Base-by-base conservation (phyloP, 2,329 filamentous ascomycete genomes). In the Gliomastix tumulicola region DNA sequence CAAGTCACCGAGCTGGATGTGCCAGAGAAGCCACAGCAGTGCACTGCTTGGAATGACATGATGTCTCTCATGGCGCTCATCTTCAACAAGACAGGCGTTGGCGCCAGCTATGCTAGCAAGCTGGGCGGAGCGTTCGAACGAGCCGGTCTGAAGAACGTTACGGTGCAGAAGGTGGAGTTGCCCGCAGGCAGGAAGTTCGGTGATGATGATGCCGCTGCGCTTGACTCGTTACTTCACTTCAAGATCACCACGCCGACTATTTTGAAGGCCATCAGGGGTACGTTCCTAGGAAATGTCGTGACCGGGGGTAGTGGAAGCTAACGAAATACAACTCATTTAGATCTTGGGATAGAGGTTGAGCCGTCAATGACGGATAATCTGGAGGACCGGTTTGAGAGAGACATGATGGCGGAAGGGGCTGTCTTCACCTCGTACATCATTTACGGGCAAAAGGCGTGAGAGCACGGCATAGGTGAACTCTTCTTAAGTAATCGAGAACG, bases 381-480 rank as follows among this genome's bases (percentile, higher is more conserved):
- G 6, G 25, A 35, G 5, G 32, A 42, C 10, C 30, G 39, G 7
- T 45, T 44, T 17, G 12, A 30, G 16, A 36, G 25, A 10, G 40
- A 44, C 20, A 38, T 44, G 35, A 32, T 25, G 18, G 37, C 44
- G 21, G n/a, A 38, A 20, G 40, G 41, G 4, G 37, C 17, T 28
- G 25, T 28, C 13, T 28, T 28, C 17, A 13, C 13, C n/a, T 28
- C 7, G 13, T 28, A n/a, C 13, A 16, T 28, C 25, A 28, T 28
- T 28, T 13, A n/a, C 17, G 25, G 25, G 17, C 25, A 28, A 9
- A 28, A 28, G 25, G n/a, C n/a, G n/a, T n/a, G n/a, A n/a, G n/a
- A n/a, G n/a, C n/a, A n/a, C n/a, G n/a, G n/a, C n/a, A n/a, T n/a
- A n/a, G n/a, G n/a, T n/a, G n/a, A n/a, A n/a, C n/a, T n/a, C n/a